Base-by-base conservation (phyloP, 306 rosid species). In the Luffa acutangula region DNA sequence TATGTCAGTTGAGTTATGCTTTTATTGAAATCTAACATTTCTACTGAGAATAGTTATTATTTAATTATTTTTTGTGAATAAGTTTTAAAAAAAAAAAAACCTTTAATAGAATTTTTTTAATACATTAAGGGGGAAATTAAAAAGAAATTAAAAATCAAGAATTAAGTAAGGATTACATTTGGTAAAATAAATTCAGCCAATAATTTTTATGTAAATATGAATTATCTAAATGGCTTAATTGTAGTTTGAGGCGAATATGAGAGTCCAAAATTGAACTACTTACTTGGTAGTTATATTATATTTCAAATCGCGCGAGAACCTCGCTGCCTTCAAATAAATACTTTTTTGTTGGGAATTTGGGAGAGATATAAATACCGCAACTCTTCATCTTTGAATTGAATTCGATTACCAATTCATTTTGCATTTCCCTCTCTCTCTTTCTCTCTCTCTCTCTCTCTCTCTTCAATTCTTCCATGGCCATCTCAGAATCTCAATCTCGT, bases 401-500 rank as follows among this genome's bases (percentile, higher is more conserved):
- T 65, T 49, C 59, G 69, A 65, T 83, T 63, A 82, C 57, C 56
- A 62, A 49, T 57, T 72, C 5, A 34, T 63, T 63, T 14, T 34
- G 10, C 39, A 58, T 65, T 53, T 54, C 64, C 25, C 43, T 64
- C 46, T 34, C 72, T 21, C 65, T 21, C 71, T 33, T 20, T 62
- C 42, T 3, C 51, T 37, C 76, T 65, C 46, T 34, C 72, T 21
- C 65, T 21, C 71, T 33, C 43, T 62, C 42, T 3, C 51, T 37
- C 76, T 65, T 41, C 2, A 20, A 3, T 13, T 8, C 52, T 41
- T 36, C 58, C 76, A 90, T 94, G 97, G 91, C 87, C 56, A 9
- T 83, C 80, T 45, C 96, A 1, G 93, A 90, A 1, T 80, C 80
- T 49, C 75, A 88, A 3, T 73, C 84, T 59, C 87, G 89, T 41